Evolutionary conservation across 2,329 filamentous ascomycete genomes (phyloP).

Genomic region (Penicillium sp.): DNA sequence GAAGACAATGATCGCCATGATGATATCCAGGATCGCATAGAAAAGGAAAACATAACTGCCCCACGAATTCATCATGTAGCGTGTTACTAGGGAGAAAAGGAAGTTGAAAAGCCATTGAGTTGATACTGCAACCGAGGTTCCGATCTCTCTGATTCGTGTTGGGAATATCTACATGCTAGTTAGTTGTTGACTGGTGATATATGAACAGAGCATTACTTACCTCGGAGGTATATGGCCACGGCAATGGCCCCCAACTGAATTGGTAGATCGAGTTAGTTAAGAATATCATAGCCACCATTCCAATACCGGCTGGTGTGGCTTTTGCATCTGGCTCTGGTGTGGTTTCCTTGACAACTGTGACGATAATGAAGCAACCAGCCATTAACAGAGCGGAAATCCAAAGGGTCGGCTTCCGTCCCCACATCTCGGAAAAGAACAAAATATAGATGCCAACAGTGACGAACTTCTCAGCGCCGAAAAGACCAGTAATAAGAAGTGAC

Average conservation of each 20-base stretch:
- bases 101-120: slow-evolving; percentile 45
- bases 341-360: slow-evolving; percentile 46
- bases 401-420: slow-evolving; percentile 51
- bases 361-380: slow-evolving; percentile 53
- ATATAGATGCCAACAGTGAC: slow-evolving; percentile 49
- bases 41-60: slow-evolving; percentile 42
- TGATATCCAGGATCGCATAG: slow-evolving; percentile 39
- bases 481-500: slow-evolving; percentile 49
- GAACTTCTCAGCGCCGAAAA: slow-evolving; percentile 54
- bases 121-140: slow-evolving; percentile 37
- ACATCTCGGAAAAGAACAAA: slow-evolving; percentile 50
- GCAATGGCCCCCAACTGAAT: slow-evolving; percentile 37
- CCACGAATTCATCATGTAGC: slow-evolving; percentile 41
- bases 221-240: slow-evolving; percentile 37
- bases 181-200: not conserved
- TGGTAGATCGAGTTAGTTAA: slow-evolving; percentile 32
- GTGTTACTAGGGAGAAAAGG: slow-evolving; percentile 44
- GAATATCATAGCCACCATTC: slow-evolving; percentile 51
- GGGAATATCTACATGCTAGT: slow-evolving; percentile 35
- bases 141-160: slow-evolving; percentile 39
- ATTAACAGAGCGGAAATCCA: slow-evolving; percentile 50
- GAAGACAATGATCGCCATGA: slow-evolving; percentile 34
- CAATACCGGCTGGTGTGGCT: slow-evolving; percentile 41
- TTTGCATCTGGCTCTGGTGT: slow-evolving; percentile 38
- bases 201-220: slow-evolving; percentile 5